Conservation (phyloP, 495 filamentous ascomycete species). For the Extremus antarcticus region DNA sequence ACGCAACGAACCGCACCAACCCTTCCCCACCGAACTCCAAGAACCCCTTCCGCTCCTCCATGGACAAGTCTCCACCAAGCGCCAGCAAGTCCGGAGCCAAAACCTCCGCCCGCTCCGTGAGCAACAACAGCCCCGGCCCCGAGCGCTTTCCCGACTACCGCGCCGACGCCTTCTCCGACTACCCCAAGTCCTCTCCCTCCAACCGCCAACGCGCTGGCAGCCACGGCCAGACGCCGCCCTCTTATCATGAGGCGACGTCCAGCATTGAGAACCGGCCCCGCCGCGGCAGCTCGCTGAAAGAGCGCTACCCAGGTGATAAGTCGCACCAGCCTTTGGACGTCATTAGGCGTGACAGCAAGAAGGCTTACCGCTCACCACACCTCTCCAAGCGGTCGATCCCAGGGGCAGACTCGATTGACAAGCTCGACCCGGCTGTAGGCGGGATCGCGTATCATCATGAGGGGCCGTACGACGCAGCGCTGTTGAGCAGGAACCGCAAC, state of each 20-base stretch:
- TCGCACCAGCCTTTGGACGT: constrained; percentile 52
- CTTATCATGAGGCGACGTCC: constrained; percentile 6
- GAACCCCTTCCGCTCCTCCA: constrained; percentile 28
- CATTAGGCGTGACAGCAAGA: constrained; percentile 45
- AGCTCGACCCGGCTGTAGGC: constrained; percentile 52
- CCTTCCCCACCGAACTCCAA: constrained; percentile 12
- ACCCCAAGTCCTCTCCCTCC: constrained; percentile 8
- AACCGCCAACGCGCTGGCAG: constrained; percentile 19
- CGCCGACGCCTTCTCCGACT: constrained; percentile 25
- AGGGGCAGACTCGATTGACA: constrained; percentile 69
- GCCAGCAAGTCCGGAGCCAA: constrained; percentile 11
- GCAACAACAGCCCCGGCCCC: constrained; percentile 22
- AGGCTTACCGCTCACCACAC: constrained; percentile 52
- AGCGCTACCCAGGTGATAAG: constrained; percentile 50
- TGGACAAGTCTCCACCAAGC: constrained; percentile 21
- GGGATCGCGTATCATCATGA: constrained; percentile 70
- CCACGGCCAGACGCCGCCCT: constrained; percentile 9
- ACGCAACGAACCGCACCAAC: constrained; percentile 18
- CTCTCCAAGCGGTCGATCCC: constrained; percentile 53
- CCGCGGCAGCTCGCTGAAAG: constrained; percentile 42
- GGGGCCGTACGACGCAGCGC: constrained; percentile 81
- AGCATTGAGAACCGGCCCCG: constrained; percentile 5
- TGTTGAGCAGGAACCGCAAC: constrained; percentile 57
- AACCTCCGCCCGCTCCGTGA: constrained; percentile 22
- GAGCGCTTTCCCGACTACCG: constrained; percentile 27